These are phyloP conservation scores for Gypsophila paniculata DNA, from an alignment of 179 eudicot genomes.

Conservation along the genomic window DNA sequence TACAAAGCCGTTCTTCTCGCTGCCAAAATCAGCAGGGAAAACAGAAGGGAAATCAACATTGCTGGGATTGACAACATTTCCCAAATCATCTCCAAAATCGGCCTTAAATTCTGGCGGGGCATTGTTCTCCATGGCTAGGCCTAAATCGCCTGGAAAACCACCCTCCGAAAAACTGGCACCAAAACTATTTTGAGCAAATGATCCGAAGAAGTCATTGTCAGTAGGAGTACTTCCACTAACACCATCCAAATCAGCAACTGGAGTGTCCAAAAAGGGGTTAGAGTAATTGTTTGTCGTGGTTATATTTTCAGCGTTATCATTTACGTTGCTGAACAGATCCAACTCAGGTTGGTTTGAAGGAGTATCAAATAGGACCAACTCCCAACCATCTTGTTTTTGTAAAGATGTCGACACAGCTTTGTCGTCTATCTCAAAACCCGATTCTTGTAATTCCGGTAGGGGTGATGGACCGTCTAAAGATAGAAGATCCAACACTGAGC, in stretches of 20 bases:
- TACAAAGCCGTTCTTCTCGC: background rate
- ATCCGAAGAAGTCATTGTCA: slow-evolving; percentile 11
- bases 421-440: slow-evolving; percentile 4
- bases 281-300: slow-evolving; percentile 26
- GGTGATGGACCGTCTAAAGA: slow-evolving; percentile 31
- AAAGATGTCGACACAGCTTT: slow-evolving; percentile 2
- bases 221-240: background rate
- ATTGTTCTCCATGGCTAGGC: background rate
- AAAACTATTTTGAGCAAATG: slow-evolving; percentile 9
- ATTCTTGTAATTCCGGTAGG: background rate
- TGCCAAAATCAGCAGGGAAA: slow-evolving; percentile 19
- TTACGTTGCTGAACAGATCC: slow-evolving; percentile 11
- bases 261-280: slow-evolving; percentile 65
- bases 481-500: slow-evolving; percentile 25
- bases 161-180: background rate
- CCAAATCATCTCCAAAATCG: slow-evolving; percentile 15
- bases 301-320: slow-evolving; percentile 12
- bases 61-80: background rate
- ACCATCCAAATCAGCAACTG: background rate
- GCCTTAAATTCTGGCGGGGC: background rate
- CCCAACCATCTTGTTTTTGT: slow-evolving; percentile 48
- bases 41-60: slow-evolving; percentile 10
- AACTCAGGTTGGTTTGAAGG: slow-evolving; percentile 22
- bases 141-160: slow-evolving; percentile 25
- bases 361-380: slow-evolving; percentile 47